Evolutionary conservation across 176 grass and related monocot genomes (phyloP).

Genomic region (Oryza coarctata): DNA sequence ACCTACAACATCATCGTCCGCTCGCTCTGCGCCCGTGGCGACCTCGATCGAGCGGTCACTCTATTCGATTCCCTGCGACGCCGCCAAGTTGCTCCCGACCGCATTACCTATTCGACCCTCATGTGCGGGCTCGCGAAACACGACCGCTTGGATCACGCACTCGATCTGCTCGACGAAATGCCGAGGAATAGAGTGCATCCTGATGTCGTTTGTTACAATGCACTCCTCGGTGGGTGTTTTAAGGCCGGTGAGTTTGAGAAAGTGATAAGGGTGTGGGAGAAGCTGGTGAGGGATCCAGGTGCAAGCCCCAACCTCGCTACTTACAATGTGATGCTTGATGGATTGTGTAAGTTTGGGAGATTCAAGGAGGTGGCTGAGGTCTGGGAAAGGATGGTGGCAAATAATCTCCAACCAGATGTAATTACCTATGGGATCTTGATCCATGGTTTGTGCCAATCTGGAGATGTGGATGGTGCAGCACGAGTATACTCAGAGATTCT

Average conservation of each 20-base stretch:
- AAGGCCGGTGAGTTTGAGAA: slow-evolving; percentile 48
- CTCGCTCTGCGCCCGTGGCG: slow-evolving; percentile 52
- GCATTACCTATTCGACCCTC: slow-evolving; percentile 80
- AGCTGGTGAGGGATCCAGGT: slow-evolving; percentile 48
- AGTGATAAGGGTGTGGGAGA: slow-evolving; percentile 77
- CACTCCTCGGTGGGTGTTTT: slow-evolving; percentile 64
- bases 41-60: slow-evolving; percentile 55
- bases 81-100: slow-evolving; percentile 52
- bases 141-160: slow-evolving; percentile 33
- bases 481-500: slow-evolving; percentile 72
- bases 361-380: slow-evolving; percentile 62
- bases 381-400: slow-evolving; percentile 78
- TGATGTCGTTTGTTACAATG: slow-evolving; percentile 78
- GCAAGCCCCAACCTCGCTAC: slow-evolving; percentile 60
- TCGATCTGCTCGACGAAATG: slow-evolving; percentile 92
- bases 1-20: slow-evolving; percentile 91
- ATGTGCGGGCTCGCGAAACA: slow-evolving; percentile 58
- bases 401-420: slow-evolving; percentile 57
- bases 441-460: slow-evolving; percentile 64
- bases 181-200: slow-evolving; percentile 42
- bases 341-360: slow-evolving; percentile 70
- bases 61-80: slow-evolving; percentile 43
- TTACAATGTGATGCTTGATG: slow-evolving; percentile 86
- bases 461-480: slow-evolving; percentile 61
- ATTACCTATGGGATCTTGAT: slow-evolving; percentile 78